Evolutionary conservation across 305 asterid genomes (phyloP), one percentile per base, ranked within the genome.

Genomic region (Fraxinus sp.): DNA sequence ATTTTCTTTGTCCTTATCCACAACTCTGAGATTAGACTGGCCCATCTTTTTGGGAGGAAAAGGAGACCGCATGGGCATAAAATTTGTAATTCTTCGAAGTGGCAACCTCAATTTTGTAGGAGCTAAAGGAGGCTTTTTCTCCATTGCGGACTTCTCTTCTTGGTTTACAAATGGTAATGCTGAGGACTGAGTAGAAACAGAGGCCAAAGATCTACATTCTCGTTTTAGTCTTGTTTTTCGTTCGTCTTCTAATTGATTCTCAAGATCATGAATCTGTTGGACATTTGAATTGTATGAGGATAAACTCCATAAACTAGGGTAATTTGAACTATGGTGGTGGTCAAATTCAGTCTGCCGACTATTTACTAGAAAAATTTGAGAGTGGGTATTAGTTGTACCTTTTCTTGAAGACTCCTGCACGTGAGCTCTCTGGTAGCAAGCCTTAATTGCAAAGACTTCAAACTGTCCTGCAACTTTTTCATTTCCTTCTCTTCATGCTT

Each of bases 401-500:
- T 96, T 20, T 93, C 98, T 86, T 93, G 98, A 82, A 96, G 97
- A 85, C 81, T 93, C 87, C 86, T 87, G 92, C 95, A 92, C 1
- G 88, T 85, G 36, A 91, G 94, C 81, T 96, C 99, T 90, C 97
- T 92, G 52, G 95, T 93, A 79, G 91, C 87, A 85, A 94, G 93
- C 87, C 92, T 90, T 52, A 93, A 80, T 84, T 93, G 97, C 89
- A 93, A 64, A 85, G 97, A 83, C 88, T 96, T 98, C 79, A 93
- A 71, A 84, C 22, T 93, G 11, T 94, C 99, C 91, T 93, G 99
- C 94, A 96, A 90, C 84, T 89, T 93, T 86, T 92, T 94, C 16
- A 89, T 87, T 92, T 96, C 99, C 91, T 91, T 93, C 90, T 94
- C 99, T 82, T 94, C 98, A 73, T 94, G 96, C 85, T 92, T 96